A percentile compares a stretch with the other conserved stretches of the same genome.
Evolutionary conservation across 164 flowering plant species (phyloP).

Genomic region (Taxillus chinensis): DNA sequence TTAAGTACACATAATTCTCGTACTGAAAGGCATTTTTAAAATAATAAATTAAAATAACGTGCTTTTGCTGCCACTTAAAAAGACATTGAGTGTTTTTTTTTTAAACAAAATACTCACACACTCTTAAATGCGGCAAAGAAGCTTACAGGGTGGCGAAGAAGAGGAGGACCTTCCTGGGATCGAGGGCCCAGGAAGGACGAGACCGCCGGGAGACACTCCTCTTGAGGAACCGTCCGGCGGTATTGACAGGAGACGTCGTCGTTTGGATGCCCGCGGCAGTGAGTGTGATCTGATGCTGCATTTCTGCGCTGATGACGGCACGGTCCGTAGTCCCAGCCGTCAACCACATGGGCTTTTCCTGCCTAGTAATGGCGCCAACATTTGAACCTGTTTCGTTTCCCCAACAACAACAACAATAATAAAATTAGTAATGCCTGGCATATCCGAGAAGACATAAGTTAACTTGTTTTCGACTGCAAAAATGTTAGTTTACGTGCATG

Average conservation of each 20-base stretch:
- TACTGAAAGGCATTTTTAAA: no score
- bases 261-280: constrained; percentile 19
- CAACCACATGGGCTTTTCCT: constrained; percentile 22
- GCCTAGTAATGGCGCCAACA: constrained; percentile 26
- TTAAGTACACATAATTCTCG: no score
- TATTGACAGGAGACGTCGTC: constrained; percentile 8
- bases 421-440: not conserved
- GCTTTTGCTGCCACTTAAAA: no score
- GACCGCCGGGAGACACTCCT: constrained; percentile 39
- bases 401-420: not conserved
- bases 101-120: no score
- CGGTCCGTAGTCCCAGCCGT: constrained; percentile 24
- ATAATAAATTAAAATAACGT: no score
- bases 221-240: constrained; percentile 16
- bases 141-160: constrained; percentile 81
- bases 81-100: no score
- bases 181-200: constrained; percentile 31
- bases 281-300: constrained; percentile 46
- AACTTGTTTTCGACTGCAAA: no score
- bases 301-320: constrained; percentile 18
- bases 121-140: no score
- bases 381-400: constrained; percentile 15
- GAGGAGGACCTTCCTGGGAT: constrained; percentile 57
- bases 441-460: no score
- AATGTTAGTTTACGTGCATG: no score